A percentile compares a stretch with the other conserved stretches of the same genome.
Conservation (phyloP, 1,139 yeast species). For the Suhomyces wounanorum region DNA sequence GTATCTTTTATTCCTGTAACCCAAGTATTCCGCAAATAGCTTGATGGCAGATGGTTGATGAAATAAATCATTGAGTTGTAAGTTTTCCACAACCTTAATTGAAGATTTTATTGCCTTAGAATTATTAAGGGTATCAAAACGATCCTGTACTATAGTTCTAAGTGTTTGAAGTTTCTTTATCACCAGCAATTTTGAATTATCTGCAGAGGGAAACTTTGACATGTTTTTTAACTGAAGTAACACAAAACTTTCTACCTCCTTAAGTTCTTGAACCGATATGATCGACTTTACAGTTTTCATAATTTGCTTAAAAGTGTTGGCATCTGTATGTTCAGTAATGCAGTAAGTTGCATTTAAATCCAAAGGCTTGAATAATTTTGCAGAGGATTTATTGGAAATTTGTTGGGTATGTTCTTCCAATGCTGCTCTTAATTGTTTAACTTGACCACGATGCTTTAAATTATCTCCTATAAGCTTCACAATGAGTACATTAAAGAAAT, state of each 20-base stretch:
- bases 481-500: slow-evolving; percentile 70
- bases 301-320: slow-evolving; percentile 39
- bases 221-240: slow-evolving; percentile 21
- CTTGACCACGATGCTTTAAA: slow-evolving; percentile 74
- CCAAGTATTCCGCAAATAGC: slow-evolving; percentile 60
- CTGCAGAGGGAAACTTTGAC: slow-evolving; percentile 8
- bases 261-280: slow-evolving; percentile 24
- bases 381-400: slow-evolving; percentile 8
- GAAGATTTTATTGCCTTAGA: not conserved
- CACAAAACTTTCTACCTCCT: slow-evolving; percentile 23
- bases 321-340: slow-evolving; percentile 30
- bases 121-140: not conserved
- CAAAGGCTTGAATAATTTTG: slow-evolving; percentile 5
- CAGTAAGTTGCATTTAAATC: slow-evolving; percentile 6
- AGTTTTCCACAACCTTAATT: slow-evolving; percentile 11
- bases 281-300: slow-evolving; percentile 16
- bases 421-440: slow-evolving; percentile 69
- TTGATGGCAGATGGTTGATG: slow-evolving; percentile 49
- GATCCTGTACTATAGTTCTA: slow-evolving; percentile 14
- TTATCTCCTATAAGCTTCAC: slow-evolving; percentile 64
- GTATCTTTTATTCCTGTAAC: slow-evolving; percentile 42
- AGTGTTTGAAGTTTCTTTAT: slow-evolving; percentile 18
- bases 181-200: slow-evolving; percentile 6
- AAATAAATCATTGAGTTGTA: slow-evolving; percentile 19
- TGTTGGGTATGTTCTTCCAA: slow-evolving; percentile 61